phyloP scores from a whole-genome alignment of 345 rosid genomes.

The Arabis hirsuta region DNA sequence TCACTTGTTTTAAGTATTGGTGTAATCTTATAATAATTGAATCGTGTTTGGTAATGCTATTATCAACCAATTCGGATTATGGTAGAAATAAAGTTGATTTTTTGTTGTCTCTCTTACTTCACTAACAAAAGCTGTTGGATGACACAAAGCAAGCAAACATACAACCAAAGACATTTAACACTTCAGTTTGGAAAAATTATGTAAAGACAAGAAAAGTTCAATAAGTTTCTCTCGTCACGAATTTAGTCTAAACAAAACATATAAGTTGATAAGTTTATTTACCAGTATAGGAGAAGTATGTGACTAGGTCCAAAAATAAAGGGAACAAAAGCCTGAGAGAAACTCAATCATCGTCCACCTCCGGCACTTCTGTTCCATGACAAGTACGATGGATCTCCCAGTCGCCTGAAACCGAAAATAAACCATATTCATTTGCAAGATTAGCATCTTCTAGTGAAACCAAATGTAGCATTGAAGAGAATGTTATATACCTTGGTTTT shows the following conservation, averaged over 20 bases:
- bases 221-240: not conserved
- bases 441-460: not conserved
- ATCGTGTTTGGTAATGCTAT: not conserved
- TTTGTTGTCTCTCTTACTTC: no score
- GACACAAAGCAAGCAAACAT: no score
- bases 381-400: conserved; percentile 85
- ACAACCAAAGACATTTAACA: no score
- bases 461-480: not conserved
- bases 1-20: not conserved
- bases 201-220: no score
- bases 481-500: conserved; percentile 67
- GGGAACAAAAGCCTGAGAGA: not conserved
- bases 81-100: no score
- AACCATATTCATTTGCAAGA: not conserved
- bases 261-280: not conserved
- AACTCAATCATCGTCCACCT: conserved; percentile 44
- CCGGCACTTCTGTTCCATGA: conserved; percentile 88
- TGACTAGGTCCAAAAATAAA: not conserved
- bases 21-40: conserved; percentile 21
- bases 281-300: not conserved
- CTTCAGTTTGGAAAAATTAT: no score
- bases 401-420: conserved; percentile 56
- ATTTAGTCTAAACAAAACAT: not conserved
- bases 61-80: no score
- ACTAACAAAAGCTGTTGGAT: no score